Conservation (phyloP, 2,329 filamentous ascomycete species). For the Capronia americana region DNA sequence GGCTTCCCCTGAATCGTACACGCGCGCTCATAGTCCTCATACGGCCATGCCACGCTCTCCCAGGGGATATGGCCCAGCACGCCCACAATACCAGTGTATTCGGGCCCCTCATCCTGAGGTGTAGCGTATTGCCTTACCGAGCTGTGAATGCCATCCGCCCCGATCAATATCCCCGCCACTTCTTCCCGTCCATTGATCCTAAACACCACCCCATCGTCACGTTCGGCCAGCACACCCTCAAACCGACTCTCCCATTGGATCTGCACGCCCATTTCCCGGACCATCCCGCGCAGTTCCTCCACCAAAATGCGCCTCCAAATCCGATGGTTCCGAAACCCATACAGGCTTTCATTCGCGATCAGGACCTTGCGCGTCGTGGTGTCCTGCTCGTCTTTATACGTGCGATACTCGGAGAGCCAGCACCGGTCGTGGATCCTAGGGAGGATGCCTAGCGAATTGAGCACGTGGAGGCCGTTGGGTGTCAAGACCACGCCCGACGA, state of each 20-base stretch:
- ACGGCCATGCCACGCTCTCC: slow-evolving; percentile 27
- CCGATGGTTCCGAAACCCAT: slow-evolving; percentile 61
- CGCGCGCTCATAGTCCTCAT: slow-evolving; percentile 40
- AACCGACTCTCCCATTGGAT: slow-evolving; percentile 60
- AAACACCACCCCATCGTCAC: slow-evolving; percentile 54
- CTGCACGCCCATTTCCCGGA: slow-evolving; percentile 50
- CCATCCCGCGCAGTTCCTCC: slow-evolving; percentile 52
- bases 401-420: slow-evolving; percentile 45
- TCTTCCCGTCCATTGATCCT: slow-evolving; percentile 55
- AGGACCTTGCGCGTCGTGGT: slow-evolving; percentile 27
- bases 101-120: slow-evolving; percentile 53
- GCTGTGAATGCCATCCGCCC: slow-evolving; percentile 67
- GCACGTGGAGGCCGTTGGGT: slow-evolving; percentile 33
- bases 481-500: slow-evolving; percentile 38
- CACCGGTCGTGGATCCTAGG: slow-evolving; percentile 18
- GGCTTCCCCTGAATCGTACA: slow-evolving; percentile 46
- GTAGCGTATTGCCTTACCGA: slow-evolving; percentile 59
- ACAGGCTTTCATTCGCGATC: slow-evolving; percentile 54
- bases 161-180: slow-evolving; percentile 57
- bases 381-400: slow-evolving; percentile 44
- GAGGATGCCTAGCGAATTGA: slow-evolving; percentile 26
- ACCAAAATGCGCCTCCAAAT: slow-evolving; percentile 62
- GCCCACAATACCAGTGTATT: slow-evolving; percentile 57
- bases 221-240: slow-evolving; percentile 52
- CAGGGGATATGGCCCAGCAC: slow-evolving; percentile 45